Base-by-base conservation (phyloP, 768 basidiomycete genomes). In the Boletus barrowsii region DNA sequence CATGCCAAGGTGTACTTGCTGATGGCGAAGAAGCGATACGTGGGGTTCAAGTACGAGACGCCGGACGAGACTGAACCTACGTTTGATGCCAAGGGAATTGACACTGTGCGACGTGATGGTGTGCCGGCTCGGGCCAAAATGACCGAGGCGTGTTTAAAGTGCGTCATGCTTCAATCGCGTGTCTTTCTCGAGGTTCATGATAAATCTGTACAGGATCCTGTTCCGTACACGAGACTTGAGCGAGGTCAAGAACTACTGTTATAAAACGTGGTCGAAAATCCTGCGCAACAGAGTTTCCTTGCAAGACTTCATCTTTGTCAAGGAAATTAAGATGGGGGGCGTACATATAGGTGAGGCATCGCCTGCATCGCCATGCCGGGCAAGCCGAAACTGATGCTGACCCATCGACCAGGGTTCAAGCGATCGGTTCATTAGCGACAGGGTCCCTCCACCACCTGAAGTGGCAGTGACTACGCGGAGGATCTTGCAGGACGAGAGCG, bases 61-160 rank as follows among this genome's bases (percentile, higher is more conserved):
- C 80, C 87, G 0, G 89, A 93, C 59, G 91, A 97, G 14, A 68
- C 54, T 1, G 84, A 87, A 43, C 91, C 94, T 2, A 75, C 72
- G 0, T 97, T 98, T 62, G 96, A 99, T 61, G 97, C 94, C 7
- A 98, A 99, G 67, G 97, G 97, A 0, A 98, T 99, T 49, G 97
- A 99, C 72, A 98, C 94, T 98, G 30, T 22, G 22, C 81, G 97
- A 6, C 77, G 97, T 54, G 97, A 99, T 64, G 93, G 93, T 10
- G 84, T 97, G 29, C 81, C 83, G 5, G 97, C 94, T 0, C 91
- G 93, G 66, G 82, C 84, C 63, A 98, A 97, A 73, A 94, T 98
- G 84, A 83, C 88, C 2, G 96, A 98, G 70, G 83, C 79, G 6
- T 88, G 87, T 62, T 69, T 98, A 49, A 97, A 94, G 95, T 96